Evolutionary conservation across 2,329 filamentous ascomycete genomes (phyloP), one percentile per base, ranked within the genome.

Genomic region (Endoconidiophora laricicola): DNA sequence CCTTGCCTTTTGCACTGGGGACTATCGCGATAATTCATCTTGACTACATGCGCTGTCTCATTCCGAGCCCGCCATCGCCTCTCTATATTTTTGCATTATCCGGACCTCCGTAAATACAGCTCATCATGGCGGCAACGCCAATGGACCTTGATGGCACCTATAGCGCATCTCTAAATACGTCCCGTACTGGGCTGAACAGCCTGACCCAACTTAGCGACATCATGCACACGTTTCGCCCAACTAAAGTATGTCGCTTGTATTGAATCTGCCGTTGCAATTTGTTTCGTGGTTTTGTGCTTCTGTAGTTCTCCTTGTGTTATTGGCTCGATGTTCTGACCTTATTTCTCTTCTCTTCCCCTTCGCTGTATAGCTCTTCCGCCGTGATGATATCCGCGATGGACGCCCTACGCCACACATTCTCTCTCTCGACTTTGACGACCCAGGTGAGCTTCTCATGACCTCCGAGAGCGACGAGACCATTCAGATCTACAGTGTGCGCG

Each of bases 371-470:
- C 72, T 80, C 16, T 81, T 83, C 57, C 70, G 69, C 43, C 71
- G 76, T 52, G 70, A 78, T 40, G 72, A 76, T 54, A 57, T 69
- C 39, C 75, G 73, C 57, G 72, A 73, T 44, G 65, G 65, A 52
- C 66, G 68, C 52, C 64, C 70, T 7, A 68, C 71, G 46, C 77
- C 80, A 3, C 73, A 79, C 56, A 78, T 95, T 53, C 83, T 91
- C 6, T 96, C 90, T 1, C 77, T 98, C 58, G 90, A 98, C 68
- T 98, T 94, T 62, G 88, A 96, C 64, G 88, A 96, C 67, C 83
- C 85, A 41, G 91, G 91, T 63, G 87, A 95, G 64, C 83, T 90
- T 46, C 76, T 93, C 53, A 86, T 98, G 65, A 85, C 88, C 0
- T 86, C 87, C 4, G 85, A 88, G 57, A 87, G 86, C 67, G 91